Base-by-base conservation (phyloP, 2,329 filamentous ascomycete genomes). In the Remersonia thermophila region DNA sequence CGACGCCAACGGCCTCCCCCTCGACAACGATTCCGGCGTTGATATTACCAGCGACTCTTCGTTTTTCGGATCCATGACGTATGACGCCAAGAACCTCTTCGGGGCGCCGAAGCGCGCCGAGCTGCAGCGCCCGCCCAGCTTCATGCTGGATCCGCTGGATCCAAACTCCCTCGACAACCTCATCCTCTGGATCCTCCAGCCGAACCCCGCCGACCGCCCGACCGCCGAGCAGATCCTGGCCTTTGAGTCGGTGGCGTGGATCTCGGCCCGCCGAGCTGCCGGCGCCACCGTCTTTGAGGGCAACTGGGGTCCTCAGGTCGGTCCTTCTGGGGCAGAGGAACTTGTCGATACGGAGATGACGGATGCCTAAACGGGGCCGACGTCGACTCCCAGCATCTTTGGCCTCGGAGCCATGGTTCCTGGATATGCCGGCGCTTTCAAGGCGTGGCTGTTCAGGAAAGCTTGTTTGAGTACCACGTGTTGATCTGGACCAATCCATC, bases 271-370 rank as follows among this genome's bases (percentile, higher is more conserved):
- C 43, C 77, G 86, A 37, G 77, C 81, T 37, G 83, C 86, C 9
- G 83, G 86, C 30, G 91, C 91, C n/a, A 95, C 86, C 0, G 78
- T 98, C 36, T 98, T 83, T 50, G 91, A 98, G 61, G 91, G 91
- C 44, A 91, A 84, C 55, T 98, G 87, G 82, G 91, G 91, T 3
- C 89, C 89, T 23, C 78, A 64, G n/a, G 67, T 71, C 35, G 57
- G 38, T 30, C 32, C 39, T 14, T n/a, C n/a, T n/a, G 32, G 41
- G 10, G 30, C 49, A 14, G 56, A 53, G 13, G 41, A 44, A 28
- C 32, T 44, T 17, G 44, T 56, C 27, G 71, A 76, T 44, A 71
- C 69, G 4, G 71, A 73, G 51, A 77, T 77, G 72, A 73, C 61
- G 12, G 72, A 73, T 46, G 69, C 70, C 36, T 75, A 47, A 60